Base-by-base conservation (phyloP, 805 yeast species). In the Starmerella floris region DNA sequence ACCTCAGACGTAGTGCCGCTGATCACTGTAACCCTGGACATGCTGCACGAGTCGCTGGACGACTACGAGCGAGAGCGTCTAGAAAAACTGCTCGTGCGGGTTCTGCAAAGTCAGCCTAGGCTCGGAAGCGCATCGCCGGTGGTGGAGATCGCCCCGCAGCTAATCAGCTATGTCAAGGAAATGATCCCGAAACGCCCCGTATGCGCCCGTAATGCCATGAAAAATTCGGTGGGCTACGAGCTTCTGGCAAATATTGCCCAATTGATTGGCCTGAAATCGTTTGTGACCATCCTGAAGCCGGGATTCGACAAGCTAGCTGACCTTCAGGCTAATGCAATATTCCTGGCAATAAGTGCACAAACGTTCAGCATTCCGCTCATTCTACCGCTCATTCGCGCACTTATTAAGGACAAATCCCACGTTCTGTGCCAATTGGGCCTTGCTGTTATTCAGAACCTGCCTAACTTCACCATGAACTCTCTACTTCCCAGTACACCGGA, bases 351-450 rank as follows among this genome's bases (percentile, higher is more conserved):
- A 4, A 84, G 81, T 2, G 85, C 93, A 0, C 73, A 75, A 37
- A 73, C 95, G 0, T 58, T 87, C 30, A 95, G 96, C 1, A 64
- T 84, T 6, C 76, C 72, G 1, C 62, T 73, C 5, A 58, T 83
- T 36, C 55, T 91, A 11, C 95, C 96, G 93, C 95, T 0, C 87
- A 82, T 4, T 76, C 88, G 46, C 69, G 70, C 46, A 77, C 93
- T 2, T 76, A 74, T 52, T 79, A 79, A 55, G 73, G 79, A 41
- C 79, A 91, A 88, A 72, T 72, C 49, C 83, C 93, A 0, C 72
- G 93, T 34, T 88, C 81, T 50, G 82, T 94, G 0, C 95, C 95
- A 46, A 69, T 76, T 21, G 75, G 76, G 54, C 73, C 76, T 8
- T 10, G 17, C 26, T 3, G 31, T 42, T 9, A 68, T 88, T 9